A percentile compares a stretch with the other conserved stretches of the same genome.
These are phyloP conservation scores for Cercospora sp. DNA, from an alignment of 2,329 filamentous ascomycete genomes.

Conservation along the genomic window DNA sequence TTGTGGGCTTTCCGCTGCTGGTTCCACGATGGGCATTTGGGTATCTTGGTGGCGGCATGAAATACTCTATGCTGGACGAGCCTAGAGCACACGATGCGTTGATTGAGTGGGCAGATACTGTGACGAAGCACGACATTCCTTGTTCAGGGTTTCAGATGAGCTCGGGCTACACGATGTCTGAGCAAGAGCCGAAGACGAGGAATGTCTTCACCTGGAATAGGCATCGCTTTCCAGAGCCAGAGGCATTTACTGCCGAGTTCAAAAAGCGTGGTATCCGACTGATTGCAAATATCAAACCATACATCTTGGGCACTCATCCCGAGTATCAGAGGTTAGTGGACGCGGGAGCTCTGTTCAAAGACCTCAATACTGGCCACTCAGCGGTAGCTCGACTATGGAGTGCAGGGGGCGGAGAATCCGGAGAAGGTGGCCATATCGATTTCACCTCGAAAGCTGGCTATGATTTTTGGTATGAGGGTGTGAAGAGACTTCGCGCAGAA, in stretches of 20 bases:
- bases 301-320: conserved; percentile 66
- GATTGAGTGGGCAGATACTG: conserved; percentile 60
- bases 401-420: conserved; percentile 68
- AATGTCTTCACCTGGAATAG: conserved; percentile 73
- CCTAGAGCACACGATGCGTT: conserved; percentile 58
- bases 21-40: conserved; percentile 73
- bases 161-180: conserved; percentile 69
- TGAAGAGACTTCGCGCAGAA: conserved; percentile 59
- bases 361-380: conserved; percentile 49
- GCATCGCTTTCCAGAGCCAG: conserved; percentile 68
- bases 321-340: conserved; percentile 63
- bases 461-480: conserved; percentile 70
- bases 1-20: conserved; percentile 67
- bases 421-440: conserved; percentile 70
- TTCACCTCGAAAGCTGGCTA: conserved; percentile 68
- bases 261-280: conserved; percentile 66
- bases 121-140: conserved; percentile 66
- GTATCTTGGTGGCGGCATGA: conserved; percentile 68
- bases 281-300: conserved; percentile 72
- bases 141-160: conserved; percentile 73
- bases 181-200: conserved; percentile 66
- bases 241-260: conserved; percentile 62
- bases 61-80: conserved; percentile 59
- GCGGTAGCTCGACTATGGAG: conserved; percentile 69
- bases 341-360: conserved; percentile 63